phyloP scores from a whole-genome alignment of 2,329 filamentous ascomycete species.

The Davidsoniella australis region DNA sequence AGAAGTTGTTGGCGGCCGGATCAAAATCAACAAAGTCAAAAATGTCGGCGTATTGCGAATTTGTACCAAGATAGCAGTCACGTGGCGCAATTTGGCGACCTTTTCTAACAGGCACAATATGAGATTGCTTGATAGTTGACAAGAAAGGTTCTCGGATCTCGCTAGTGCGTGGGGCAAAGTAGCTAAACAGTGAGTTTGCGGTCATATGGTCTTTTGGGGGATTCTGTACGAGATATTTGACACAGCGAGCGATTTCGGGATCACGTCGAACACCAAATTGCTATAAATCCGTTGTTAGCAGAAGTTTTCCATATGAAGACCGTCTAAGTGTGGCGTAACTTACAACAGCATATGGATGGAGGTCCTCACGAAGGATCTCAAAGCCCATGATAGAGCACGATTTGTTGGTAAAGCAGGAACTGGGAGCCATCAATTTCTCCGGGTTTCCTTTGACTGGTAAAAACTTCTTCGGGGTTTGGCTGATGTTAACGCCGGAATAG shows the following conservation, averaged over 20 bases:
- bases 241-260: conserved; percentile 61
- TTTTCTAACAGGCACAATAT: conserved; percentile 51
- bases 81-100: conserved; percentile 9
- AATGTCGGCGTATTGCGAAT: conserved; percentile 60
- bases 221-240: conserved; percentile 51
- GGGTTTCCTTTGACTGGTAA: conserved; percentile 57
- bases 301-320: neutral
- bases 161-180: conserved; percentile 60
- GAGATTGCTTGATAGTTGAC: conserved; percentile 42
- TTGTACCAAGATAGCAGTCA: conserved; percentile 52
- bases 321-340: conserved; percentile 13
- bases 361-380: conserved; percentile 53
- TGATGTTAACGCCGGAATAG: conserved; percentile 50
- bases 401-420: conserved; percentile 68
- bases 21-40: conserved; percentile 97
- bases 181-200: conserved; percentile 61
- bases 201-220: conserved; percentile 52
- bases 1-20: conserved; percentile 67
- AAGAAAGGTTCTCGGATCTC: conserved; percentile 51
- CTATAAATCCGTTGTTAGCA: conserved; percentile 15
- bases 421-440: conserved; percentile 50
- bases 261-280: conserved; percentile 79
- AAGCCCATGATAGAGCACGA: conserved; percentile 65
- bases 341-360: conserved; percentile 57
- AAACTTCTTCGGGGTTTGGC: conserved; percentile 37